Conservation (phyloP, 176 grass and related monocot species). For the Musa acuminata region DNA sequence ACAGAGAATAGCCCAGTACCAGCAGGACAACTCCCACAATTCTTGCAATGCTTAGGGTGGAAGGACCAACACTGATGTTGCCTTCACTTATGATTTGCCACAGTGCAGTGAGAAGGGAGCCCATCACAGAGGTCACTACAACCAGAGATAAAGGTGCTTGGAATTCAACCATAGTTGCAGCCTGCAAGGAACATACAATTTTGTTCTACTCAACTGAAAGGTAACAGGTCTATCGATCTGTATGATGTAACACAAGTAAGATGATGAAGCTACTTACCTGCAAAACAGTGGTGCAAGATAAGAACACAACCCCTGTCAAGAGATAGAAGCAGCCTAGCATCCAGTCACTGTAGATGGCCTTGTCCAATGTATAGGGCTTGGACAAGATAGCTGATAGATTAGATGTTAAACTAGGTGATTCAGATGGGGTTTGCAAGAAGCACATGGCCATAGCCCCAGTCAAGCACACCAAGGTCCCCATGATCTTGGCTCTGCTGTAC, state of each 20-base stretch:
- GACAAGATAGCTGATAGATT: not conserved
- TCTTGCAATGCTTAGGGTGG: not conserved
- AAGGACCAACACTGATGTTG: constrained; percentile 25
- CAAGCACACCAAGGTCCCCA: constrained; percentile 56
- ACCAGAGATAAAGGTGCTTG: constrained; percentile 44
- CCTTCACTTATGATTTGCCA: constrained; percentile 33
- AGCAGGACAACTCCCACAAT: constrained; percentile 25
- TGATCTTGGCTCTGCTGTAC: constrained; percentile 50
- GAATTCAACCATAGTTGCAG: constrained; percentile 25
- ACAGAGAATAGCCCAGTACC: constrained; percentile 17
- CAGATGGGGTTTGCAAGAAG: constrained; percentile 37
- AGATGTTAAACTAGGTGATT: not conserved
- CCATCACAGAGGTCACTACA: constrained; percentile 18
- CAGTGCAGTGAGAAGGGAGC: constrained; percentile 33
- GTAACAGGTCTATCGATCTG: no score
- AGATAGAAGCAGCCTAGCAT: constrained; percentile 52
- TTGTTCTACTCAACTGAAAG: not conserved
- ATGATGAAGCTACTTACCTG: constrained; percentile 25
- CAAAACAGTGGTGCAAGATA: constrained; percentile 39
- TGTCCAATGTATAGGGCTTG: not conserved
- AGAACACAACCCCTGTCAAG: constrained; percentile 17
- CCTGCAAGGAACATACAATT: constrained; percentile 24
- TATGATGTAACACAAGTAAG: no score
- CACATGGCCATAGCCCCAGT: constrained; percentile 43
- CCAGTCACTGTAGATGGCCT: constrained; percentile 25